phyloP scores from a whole-genome alignment of 495 filamentous ascomycete genomes.

The Podospora conica region DNA sequence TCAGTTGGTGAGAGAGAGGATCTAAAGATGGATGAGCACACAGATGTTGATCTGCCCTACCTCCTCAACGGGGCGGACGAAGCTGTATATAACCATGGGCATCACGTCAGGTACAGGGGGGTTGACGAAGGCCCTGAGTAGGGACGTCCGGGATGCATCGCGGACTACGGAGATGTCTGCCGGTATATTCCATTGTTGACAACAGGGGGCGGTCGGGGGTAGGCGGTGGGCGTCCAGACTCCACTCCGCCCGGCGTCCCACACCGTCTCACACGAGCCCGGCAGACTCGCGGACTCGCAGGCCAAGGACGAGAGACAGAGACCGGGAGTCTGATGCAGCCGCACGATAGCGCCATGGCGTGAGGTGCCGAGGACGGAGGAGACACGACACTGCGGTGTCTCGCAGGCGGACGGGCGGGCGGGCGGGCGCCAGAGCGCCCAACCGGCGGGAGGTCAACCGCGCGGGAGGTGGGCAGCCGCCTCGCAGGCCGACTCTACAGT shows the following conservation, averaged over 20 bases:
- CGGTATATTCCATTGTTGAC: neutral
- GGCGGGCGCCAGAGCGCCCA: neutral
- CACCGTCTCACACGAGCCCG: neutral
- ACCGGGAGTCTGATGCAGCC: neutral
- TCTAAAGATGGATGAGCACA: neutral
- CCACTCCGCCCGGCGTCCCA: neutral
- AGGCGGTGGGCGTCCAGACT: neutral
- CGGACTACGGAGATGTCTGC: neutral
- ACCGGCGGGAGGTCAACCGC: neutral
- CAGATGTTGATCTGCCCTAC: neutral
- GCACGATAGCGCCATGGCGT: slow-evolving; percentile 3
- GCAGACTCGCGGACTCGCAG: neutral
- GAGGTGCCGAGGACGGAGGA: slow-evolving; percentile 7
- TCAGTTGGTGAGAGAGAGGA: neutral
- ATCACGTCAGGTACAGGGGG: neutral
- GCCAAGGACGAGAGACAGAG: neutral
- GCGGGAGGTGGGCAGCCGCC: neutral
- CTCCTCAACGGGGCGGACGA: neutral
- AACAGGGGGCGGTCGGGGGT: neutral
- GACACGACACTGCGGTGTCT: neutral
- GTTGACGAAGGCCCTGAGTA: neutral
- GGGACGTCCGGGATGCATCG: neutral
- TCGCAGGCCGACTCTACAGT: neutral
- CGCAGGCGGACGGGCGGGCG: neutral
- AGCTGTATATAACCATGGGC: neutral